phyloP scores from a whole-genome alignment of 2,329 filamentous ascomycete genomes.

The Madurella mycetomatis region DNA sequence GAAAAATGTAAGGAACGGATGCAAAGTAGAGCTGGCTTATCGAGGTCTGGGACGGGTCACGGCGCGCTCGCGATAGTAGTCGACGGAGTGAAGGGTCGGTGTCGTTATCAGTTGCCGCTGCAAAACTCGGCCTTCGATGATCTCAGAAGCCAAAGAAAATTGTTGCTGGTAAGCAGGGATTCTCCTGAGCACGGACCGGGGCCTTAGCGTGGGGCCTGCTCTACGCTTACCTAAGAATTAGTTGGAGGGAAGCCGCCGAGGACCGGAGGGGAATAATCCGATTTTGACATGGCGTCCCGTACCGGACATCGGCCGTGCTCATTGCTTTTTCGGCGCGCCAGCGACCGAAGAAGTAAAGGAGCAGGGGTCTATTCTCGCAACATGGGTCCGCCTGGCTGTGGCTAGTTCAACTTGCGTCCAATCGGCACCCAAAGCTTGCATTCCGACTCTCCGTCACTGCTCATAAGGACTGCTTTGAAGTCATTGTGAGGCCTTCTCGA shows the following conservation, averaged over 20 bases:
- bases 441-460: no score
- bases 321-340: no score
- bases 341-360: no score
- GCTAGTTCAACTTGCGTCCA: no score
- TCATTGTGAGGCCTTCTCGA: no score
- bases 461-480: no score
- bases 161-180: constrained; percentile 15
- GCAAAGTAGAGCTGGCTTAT: no score
- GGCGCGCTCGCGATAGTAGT: constrained; percentile 5
- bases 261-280: background rate
- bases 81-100: constrained; percentile 2
- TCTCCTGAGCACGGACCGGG: constrained; percentile 12
- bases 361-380: no score
- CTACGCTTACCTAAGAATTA: background rate
- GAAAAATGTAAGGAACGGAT: no score
- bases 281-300: background rate
- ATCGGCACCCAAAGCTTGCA: no score
- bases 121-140: constrained; percentile 17
- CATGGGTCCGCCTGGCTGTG: no score
- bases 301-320: no score
- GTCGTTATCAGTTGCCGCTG: constrained; percentile 14
- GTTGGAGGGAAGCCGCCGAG: background rate
- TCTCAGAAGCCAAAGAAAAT: constrained; percentile 24
- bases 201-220: background rate
- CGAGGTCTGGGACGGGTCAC: background rate